phyloP scores from a whole-genome alignment of 345 rosid genomes.

The Bruguiera sexangula region DNA sequence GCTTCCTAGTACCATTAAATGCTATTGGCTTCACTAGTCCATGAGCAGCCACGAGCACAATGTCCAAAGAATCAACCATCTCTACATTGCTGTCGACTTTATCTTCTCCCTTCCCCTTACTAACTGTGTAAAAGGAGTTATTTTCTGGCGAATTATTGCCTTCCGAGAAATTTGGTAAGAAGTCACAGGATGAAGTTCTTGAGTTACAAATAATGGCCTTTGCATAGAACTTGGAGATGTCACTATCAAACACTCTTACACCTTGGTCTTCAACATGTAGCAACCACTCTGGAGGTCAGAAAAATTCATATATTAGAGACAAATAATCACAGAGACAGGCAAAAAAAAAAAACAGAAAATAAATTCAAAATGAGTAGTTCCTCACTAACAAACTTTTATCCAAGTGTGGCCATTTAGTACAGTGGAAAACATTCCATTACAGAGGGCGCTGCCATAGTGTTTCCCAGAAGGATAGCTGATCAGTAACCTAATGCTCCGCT shows the following conservation, averaged over 20 bases:
- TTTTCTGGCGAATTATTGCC: conserved; percentile 18
- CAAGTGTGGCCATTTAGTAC: conserved; percentile 14
- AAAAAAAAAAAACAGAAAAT: conserved; percentile 1
- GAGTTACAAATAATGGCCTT: conserved; percentile 41
- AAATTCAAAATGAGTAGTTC: conserved; percentile 1
- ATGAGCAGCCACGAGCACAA: conserved; percentile 13
- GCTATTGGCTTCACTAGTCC: conserved; percentile 18
- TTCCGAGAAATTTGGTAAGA: conserved; percentile 6
- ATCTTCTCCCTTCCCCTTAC: conserved; percentile 8
- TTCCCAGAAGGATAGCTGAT: conserved; percentile 19
- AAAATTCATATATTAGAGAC: conserved; percentile 12
- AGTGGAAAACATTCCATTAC: conserved; percentile 6
- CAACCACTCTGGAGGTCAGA: conserved; percentile 58
- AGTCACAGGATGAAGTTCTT: conserved; percentile 26
- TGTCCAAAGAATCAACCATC: conserved; percentile 34
- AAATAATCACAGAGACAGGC: neutral
- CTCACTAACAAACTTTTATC: conserved; percentile 15
- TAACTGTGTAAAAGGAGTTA: neutral
- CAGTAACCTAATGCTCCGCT: conserved; percentile 22
- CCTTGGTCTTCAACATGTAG: conserved; percentile 59
- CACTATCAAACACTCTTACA: conserved; percentile 45
- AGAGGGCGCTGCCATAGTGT: conserved; percentile 13
- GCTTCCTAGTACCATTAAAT: conserved; percentile 50
- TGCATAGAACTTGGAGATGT: conserved; percentile 46
- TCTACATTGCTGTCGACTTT: conserved; percentile 23